Evolutionary conservation across 2,329 filamentous ascomycete species (phyloP), one percentile per base, ranked within the genome.

Genomic region (Colletotrichum karsti): DNA sequence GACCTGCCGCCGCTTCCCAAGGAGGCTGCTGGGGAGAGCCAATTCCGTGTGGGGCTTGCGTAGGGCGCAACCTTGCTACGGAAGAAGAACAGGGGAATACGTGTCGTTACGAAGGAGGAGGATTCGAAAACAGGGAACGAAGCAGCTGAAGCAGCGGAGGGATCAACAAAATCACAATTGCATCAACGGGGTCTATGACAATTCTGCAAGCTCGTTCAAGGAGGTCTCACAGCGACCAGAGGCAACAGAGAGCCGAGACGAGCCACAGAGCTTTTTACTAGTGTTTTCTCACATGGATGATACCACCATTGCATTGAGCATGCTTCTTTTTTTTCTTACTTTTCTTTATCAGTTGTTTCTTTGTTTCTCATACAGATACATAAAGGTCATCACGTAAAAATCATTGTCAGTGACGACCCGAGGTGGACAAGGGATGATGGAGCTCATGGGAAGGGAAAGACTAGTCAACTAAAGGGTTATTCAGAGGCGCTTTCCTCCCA

Each of bases 1-100:
- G 83, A 84, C 10, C 76, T 91, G 51, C 89, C 88, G 7, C 86
- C 88, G 3, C 76, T 91, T 48, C 89, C 89, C 2, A 69, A 66
- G 50, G 72, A 73, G 51, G 63, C 26, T 37, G 68, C 57, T 5
- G 72, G 71, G 15, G 63, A 66, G 33, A 70, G 60, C 33, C 54
- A 55, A 5, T 44, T 58, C 53, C 69, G 64, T 28, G 22, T 63
- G 10, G 58, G 63, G 7, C 50, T 65, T 20, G 67, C 56, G 4
- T 71, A 70, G 69, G 39, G 56, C 18, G 51, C 60, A 22, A 44
- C 53, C 15, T 37, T 44, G n/a, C 15, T 51, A 33, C 13, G 44
- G 42, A 58, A 37, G 39, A 50, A 18, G 18, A 48, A 35, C 9
- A 22, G 26, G 39, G 35, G 42, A 5, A 50, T 67, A 18, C 42